phyloP scores from a whole-genome alignment of 441 rosid genomes.

The Populus trichocarpa region DNA sequence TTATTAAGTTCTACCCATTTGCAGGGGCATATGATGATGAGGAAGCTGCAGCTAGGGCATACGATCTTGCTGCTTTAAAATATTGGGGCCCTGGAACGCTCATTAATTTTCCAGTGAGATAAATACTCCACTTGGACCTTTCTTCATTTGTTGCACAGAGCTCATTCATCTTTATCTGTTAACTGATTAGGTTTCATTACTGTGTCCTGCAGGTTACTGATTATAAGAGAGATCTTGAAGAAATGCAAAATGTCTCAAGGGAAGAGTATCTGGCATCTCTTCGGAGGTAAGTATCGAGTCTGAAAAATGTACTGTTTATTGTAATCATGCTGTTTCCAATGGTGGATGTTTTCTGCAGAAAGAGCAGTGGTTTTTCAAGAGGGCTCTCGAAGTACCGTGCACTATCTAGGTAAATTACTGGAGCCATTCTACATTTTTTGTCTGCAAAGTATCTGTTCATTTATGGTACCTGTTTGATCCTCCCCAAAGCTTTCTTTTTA shows the following conservation, averaged over 20 bases:
- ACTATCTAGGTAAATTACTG: constrained; percentile 40
- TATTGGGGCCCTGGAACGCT: constrained; percentile 45
- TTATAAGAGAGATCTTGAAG: constrained; percentile 67
- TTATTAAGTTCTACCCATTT: constrained; percentile 11
- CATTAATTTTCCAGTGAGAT: constrained; percentile 73
- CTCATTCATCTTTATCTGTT: background rate
- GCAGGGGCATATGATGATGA: constrained; percentile 95
- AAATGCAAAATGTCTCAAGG: constrained; percentile 42
- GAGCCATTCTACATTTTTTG: too few species aligned
- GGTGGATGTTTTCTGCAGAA: constrained; percentile 45
- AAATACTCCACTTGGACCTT: background rate
- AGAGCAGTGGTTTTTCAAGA: constrained; percentile 92
- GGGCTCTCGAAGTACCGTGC: constrained; percentile 97
- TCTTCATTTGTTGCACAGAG: constrained; percentile 10
- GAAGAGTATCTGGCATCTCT: too few species aligned
- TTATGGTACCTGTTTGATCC: background rate
- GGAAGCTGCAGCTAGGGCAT: constrained; percentile 94
- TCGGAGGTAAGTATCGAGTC: constrained; percentile 50
- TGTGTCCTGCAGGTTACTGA: constrained; percentile 47
- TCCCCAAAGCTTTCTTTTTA: background rate
- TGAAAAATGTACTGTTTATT: background rate
- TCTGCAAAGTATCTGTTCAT: background rate
- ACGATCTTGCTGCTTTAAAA: constrained; percentile 68
- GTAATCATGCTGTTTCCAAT: constrained; percentile 23
- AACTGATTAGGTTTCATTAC: background rate